Evolutionary conservation across 1,284 basidiomycete genomes (phyloP).

Genomic region (Rhodotorula sp.): DNA sequence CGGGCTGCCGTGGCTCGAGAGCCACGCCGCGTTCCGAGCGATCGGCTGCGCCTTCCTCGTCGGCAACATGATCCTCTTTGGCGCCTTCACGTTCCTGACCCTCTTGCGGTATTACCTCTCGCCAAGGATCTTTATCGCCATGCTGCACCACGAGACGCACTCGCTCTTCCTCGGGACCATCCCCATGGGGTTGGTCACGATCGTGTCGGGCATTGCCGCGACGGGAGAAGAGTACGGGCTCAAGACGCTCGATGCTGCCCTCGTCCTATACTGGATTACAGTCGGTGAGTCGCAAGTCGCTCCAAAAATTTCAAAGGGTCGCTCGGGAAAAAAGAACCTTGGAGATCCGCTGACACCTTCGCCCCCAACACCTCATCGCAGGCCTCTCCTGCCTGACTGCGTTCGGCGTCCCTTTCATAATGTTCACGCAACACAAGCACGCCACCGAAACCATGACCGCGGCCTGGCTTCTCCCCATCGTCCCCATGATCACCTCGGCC

Average conservation of each 20-base stretch:
- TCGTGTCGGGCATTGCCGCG: conserved; percentile 38
- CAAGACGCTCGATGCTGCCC: conserved; percentile 29
- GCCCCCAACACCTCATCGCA: background rate
- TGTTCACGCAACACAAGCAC: conserved; percentile 43
- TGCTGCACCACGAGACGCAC: conserved; percentile 43
- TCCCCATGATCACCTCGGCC: conserved; percentile 43
- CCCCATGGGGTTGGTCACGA: conserved; percentile 42
- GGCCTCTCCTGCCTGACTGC: conserved; percentile 29
- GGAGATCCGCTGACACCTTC: background rate
- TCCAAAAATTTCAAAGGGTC: rapidly evolving
- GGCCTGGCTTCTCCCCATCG: conserved; percentile 44
- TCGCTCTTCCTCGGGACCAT: conserved; percentile 40
- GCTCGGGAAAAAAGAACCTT: no score
- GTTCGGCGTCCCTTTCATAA: conserved; percentile 38
- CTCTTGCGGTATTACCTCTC: conserved; percentile 42
- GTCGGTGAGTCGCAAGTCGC: conserved; percentile 20
- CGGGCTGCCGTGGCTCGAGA: conserved; percentile 38
- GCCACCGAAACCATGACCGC: conserved; percentile 42
- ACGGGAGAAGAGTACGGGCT: conserved; percentile 41
- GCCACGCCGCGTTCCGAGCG: conserved; percentile 41
- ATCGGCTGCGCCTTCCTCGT: conserved; percentile 42
- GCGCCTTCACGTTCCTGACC: conserved; percentile 40
- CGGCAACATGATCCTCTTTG: conserved; percentile 40
- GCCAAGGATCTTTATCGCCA: conserved; percentile 40
- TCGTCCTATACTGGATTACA: conserved; percentile 44